Percentiles rank a stretch among this genome's conserved stretches.
Evolutionary conservation across 1,284 basidiomycete species (phyloP).

Genomic region (Farysia itapuensis): DNA sequence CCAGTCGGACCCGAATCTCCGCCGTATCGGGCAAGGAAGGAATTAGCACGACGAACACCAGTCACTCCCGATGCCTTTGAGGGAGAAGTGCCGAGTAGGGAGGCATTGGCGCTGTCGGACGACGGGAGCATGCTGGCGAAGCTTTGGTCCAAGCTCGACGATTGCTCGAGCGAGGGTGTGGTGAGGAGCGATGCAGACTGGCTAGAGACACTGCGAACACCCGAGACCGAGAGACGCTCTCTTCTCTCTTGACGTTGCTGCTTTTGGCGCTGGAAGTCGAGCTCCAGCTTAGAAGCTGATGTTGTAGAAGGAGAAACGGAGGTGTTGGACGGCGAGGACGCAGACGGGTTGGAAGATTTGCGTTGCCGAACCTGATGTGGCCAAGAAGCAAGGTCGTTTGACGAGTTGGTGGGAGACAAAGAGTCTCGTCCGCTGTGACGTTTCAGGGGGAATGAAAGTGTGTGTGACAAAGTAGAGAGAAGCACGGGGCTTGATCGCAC

Average conservation of each 20-base stretch:
- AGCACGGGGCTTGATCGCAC: too few species aligned
- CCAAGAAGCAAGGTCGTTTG: slow-evolving; percentile 34
- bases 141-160: slow-evolving; percentile 1
- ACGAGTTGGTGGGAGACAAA: too few species aligned
- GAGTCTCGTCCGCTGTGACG: not conserved
- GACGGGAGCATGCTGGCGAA: slow-evolving; percentile 10
- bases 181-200: slow-evolving; percentile 17
- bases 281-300: slow-evolving; percentile 21
- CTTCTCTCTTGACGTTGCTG: slow-evolving; percentile 26
- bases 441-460: not conserved
- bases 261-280: slow-evolving; percentile 26
- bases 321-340: not conserved
- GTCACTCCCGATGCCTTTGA: slow-evolving; percentile 24
- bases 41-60: slow-evolving; percentile 31
- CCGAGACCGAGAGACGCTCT: slow-evolving; percentile 21
- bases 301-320: not conserved
- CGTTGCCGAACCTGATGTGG: slow-evolving; percentile 30
- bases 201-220: slow-evolving; percentile 31
- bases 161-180: slow-evolving; percentile 12
- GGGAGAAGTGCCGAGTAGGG: slow-evolving; percentile 27
- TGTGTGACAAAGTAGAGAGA: not conserved
- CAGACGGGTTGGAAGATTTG: slow-evolving; percentile 11
- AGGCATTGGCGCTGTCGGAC: slow-evolving; percentile 12
- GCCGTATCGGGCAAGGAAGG: slow-evolving; percentile 52
- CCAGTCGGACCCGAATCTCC: slow-evolving; percentile 57